Percentiles rank a stretch among this genome's conserved stretches.
phyloP scores from a whole-genome alignment of 1,284 basidiomycete genomes.

The Pholiota adiposa region DNA sequence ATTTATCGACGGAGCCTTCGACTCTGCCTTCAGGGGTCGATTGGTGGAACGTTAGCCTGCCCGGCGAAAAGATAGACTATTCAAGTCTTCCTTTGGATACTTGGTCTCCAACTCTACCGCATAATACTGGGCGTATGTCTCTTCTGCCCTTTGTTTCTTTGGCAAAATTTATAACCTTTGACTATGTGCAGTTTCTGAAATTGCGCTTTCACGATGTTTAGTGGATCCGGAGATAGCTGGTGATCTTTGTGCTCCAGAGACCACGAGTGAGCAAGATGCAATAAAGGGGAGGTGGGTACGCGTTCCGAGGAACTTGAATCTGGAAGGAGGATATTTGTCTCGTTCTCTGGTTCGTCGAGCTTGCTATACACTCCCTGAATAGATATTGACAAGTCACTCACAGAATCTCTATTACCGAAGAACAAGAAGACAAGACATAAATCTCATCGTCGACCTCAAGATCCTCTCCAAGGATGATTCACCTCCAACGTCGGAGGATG shows the following conservation, averaged over 20 bases:
- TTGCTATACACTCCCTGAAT: constrained; percentile 5
- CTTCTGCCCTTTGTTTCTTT: neutral
- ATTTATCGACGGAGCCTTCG: constrained; percentile 10
- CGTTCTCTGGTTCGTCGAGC: constrained; percentile 56
- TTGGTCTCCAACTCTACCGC: constrained; percentile 82
- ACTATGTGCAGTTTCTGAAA: constrained; percentile 71
- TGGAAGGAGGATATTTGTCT: constrained; percentile 58
- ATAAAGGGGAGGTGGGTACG: constrained; percentile 89
- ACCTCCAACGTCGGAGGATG: constrained; percentile 42
- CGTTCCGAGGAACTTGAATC: constrained; percentile 78
- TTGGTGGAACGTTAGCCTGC: constrained; percentile 71
- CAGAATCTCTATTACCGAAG: constrained; percentile 85
- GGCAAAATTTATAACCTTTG: constrained; percentile 10
- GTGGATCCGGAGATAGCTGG: constrained; percentile 60
- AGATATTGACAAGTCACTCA: constrained; percentile 9
- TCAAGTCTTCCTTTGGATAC: constrained; percentile 79
- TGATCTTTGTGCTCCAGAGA: constrained; percentile 69
- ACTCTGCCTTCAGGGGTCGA: constrained; percentile 45
- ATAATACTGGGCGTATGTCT: constrained; percentile 79
- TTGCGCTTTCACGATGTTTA: constrained; percentile 73
- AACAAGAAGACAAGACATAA: constrained; percentile 78
- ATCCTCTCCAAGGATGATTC: constrained; percentile 56
- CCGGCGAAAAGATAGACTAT: constrained; percentile 48
- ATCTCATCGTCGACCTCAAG: constrained; percentile 65
- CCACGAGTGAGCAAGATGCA: constrained; percentile 75